Evolutionary conservation across 2,329 filamentous ascomycete species (phyloP), one percentile per base, ranked within the genome.

Genomic region (Trichophyton verrucosum): DNA sequence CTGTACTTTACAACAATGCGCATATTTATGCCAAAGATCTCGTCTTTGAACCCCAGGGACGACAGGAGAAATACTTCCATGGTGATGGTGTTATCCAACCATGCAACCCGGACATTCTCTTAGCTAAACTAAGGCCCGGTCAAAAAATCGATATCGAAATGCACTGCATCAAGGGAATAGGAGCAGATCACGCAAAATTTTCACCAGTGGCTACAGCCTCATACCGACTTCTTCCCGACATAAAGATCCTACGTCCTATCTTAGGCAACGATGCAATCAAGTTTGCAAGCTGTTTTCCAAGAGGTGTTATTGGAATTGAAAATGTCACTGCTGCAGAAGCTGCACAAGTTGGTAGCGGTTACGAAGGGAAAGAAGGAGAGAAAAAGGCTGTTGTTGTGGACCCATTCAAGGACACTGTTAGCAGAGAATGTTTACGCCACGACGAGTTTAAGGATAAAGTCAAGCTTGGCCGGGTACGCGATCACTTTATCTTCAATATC

Each of bases 401-500:
- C 73, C 79, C 92, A 1, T 95, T 96, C 85, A 89, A 88, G 70
- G 95, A 99, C 73, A 97, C 92, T 0, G 92, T 99, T 64, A 95
- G 88, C 75, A 84, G 94, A 66, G 95, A 99, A 77, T 94, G 88
- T 70, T 76, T 99, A 70, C 85, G 94, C 57, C 92, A 99, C 72
- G 81, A 86, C 27, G 94, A 97, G 76, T 97, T 99, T 77, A 84
- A 94, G 75, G 89, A 86, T 71, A 99, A 96, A 79, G 94, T 99
- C 65, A 91, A 91, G 79, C 83, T 99, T 36, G 94, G 94, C 49
- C 82, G 95, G 60, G 80, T 91, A 68, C 81, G 91, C 65, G 94
- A 99, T 73, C 95, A 99, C 77, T 99, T 99, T 74, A 97, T 99
- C 75, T 99, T 94, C 80, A 87, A 85, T 60, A 82, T 99, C 40